A percentile compares a stretch with the other conserved stretches of the same genome.
These are phyloP conservation scores for Echites panduratus DNA, from an alignment of 257 asterid species.

Conservation along the genomic window DNA sequence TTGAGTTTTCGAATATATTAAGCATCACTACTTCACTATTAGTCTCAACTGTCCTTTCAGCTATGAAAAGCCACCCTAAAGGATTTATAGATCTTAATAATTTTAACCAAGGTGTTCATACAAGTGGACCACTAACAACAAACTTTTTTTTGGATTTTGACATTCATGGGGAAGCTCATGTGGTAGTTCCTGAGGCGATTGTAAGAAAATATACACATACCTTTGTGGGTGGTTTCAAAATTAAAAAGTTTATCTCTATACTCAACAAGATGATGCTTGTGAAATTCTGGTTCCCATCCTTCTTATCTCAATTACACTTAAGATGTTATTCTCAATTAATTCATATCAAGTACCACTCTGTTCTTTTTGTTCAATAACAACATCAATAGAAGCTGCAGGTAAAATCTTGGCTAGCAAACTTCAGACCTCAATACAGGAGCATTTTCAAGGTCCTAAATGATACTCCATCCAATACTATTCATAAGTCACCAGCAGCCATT, in stretches of 20 bases:
- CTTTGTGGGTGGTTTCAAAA: not conserved
- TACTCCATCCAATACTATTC: too few relatives aligned
- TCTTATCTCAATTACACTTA: not conserved
- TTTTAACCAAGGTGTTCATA: not conserved
- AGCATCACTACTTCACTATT: not conserved
- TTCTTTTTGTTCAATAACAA: not conserved
- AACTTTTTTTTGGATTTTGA: not conserved
- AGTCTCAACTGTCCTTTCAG: not conserved
- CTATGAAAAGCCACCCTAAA: not conserved
- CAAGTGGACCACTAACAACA: not conserved
- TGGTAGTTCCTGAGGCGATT: not conserved
- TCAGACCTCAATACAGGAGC: not conserved
- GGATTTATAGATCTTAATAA: not conserved
- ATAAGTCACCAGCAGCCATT: too few relatives aligned
- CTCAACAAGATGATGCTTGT: not conserved
- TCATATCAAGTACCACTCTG: not conserved
- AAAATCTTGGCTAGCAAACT: not conserved
- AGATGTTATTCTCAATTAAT: not conserved
- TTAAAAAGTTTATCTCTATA: not conserved
- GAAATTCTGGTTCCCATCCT: not conserved
- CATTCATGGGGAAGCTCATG: not conserved
- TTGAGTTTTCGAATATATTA: not conserved
- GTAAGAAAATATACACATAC: not conserved
- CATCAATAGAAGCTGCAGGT: not conserved
- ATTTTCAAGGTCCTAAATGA: not conserved